Evolutionary conservation across 768 basidiomycete genomes (phyloP).

Genomic region (Wakefieldia striispora): DNA sequence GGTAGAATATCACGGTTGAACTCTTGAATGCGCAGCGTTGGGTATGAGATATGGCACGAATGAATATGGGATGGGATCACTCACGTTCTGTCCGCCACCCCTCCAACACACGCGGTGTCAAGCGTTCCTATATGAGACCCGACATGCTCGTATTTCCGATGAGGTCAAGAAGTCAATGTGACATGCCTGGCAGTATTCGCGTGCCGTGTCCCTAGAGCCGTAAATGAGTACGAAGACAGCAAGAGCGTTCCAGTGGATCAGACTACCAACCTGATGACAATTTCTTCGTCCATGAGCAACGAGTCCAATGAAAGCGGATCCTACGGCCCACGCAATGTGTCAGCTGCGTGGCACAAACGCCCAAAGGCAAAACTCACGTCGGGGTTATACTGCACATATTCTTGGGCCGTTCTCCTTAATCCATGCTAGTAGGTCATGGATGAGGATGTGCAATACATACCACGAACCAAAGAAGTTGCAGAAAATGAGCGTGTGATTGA

Average conservation of each 20-base stretch:
- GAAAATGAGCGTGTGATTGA: conserved; percentile 19
- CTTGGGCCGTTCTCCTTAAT: conserved; percentile 14
- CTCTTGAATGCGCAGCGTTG: conserved; percentile 40
- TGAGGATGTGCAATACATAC: conserved; percentile 13
- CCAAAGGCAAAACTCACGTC: conserved; percentile 11
- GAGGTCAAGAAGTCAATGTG: background rate
- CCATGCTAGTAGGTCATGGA: background rate
- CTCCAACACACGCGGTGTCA: conserved; percentile 84
- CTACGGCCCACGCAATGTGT: conserved; percentile 40
- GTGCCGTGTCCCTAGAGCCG: conserved; percentile 68
- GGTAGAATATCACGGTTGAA: conserved; percentile 75
- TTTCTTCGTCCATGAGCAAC: conserved; percentile 85
- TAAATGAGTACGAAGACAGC: background rate
- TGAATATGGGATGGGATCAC: conserved; percentile 10
- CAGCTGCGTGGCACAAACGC: background rate
- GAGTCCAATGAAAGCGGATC: conserved; percentile 82
- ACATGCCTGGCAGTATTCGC: conserved; percentile 74
- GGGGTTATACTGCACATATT: conserved; percentile 19
- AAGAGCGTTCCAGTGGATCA: background rate
- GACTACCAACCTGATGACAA: conserved; percentile 69
- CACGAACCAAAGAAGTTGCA: conserved; percentile 14
- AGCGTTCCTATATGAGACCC: conserved; percentile 56
- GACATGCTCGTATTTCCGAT: background rate
- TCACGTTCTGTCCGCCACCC: conserved; percentile 86
- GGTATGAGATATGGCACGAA: background rate